Conservation (phyloP, 2,329 filamentous ascomycete species). For the Ophiocordyceps camponoti-leonardi region DNA sequence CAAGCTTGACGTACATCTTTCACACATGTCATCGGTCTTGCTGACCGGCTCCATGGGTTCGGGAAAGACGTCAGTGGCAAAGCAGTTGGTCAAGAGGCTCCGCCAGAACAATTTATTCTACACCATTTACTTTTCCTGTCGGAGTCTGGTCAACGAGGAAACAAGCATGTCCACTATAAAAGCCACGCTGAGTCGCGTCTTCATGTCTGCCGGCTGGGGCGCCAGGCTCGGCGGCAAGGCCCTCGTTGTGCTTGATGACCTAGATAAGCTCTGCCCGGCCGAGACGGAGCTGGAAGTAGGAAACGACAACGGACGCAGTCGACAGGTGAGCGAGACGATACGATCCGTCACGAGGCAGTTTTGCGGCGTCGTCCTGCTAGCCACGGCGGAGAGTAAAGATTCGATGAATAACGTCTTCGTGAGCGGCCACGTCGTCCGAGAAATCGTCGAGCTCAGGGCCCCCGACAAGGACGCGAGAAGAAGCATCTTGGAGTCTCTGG, state of each 20-base stretch:
- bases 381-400: conserved; percentile 86
- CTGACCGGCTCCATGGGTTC: conserved; percentile 78
- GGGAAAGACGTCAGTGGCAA: conserved; percentile 72
- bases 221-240: conserved; percentile 70
- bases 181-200: conserved; percentile 67
- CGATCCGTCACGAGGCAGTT: conserved; percentile 71
- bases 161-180: conserved; percentile 80
- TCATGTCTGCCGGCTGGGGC: conserved; percentile 83
- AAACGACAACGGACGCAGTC: conserved; percentile 81
- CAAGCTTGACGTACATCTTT: conserved; percentile 58
- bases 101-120: conserved; percentile 61
- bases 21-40: conserved; percentile 75
- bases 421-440: conserved; percentile 78
- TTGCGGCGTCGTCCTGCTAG: conserved; percentile 74
- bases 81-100: conserved; percentile 57
- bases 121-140: conserved; percentile 71
- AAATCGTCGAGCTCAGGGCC: conserved; percentile 78
- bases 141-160: conserved; percentile 79
- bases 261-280: conserved; percentile 81
- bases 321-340: conserved; percentile 80
- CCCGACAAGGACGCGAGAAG: conserved; percentile 83
- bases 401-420: conserved; percentile 79
- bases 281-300: conserved; percentile 92
- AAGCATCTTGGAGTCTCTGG: conserved; percentile 67
- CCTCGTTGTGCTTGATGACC: conserved; percentile 76